These are phyloP conservation scores for Alternaria triticina DNA, from an alignment of 2,329 filamentous ascomycete genomes.

Conservation along the genomic window DNA sequence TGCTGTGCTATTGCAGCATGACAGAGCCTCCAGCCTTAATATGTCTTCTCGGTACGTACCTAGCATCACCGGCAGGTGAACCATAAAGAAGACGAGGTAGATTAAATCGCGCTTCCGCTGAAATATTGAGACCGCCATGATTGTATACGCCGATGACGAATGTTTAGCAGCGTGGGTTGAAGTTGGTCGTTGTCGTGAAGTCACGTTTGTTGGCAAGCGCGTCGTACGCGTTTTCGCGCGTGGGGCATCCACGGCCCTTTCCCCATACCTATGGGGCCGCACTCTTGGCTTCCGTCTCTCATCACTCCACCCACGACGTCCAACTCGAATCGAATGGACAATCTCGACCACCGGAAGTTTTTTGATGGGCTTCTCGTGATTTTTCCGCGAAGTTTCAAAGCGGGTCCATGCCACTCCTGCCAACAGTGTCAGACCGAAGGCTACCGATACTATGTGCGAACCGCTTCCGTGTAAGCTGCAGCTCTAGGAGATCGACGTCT, in stretches of 20 bases:
- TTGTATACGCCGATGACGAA: not conserved
- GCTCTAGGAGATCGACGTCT: not conserved
- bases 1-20: not conserved
- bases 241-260: not conserved
- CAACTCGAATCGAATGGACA: not conserved
- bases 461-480: not conserved
- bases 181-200: not conserved
- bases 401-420: not conserved
- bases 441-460: not conserved
- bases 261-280: not conserved
- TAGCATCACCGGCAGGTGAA: conserved; percentile 68
- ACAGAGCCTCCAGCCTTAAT: not conserved
- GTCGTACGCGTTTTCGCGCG: not conserved
- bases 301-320: not conserved
- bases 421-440: not conserved
- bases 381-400: not conserved
- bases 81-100: conserved; percentile 66
- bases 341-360: not conserved
- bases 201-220: not conserved
- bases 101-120: conserved; percentile 53
- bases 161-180: not conserved
- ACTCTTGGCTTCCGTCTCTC: not conserved
- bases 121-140: conserved; percentile 39
- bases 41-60: conserved; percentile 46
- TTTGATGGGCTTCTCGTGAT: not conserved